These are phyloP conservation scores for Irpex sp. DNA, from an alignment of 1,284 basidiomycete genomes.

Conservation along the genomic window DNA sequence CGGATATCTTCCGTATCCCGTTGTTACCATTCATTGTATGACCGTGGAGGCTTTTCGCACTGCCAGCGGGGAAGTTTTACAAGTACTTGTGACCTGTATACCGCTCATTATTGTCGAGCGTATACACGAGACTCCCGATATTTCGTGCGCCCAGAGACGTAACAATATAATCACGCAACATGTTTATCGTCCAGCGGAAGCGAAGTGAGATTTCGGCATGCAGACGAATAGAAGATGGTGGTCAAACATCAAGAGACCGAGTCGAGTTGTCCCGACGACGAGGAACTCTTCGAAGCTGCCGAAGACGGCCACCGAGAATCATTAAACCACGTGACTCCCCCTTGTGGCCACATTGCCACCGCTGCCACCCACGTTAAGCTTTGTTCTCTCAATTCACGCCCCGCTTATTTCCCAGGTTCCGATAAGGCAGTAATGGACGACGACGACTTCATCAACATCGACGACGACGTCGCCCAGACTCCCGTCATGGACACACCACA, in stretches of 20 bases:
- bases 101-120: too few relatives aligned
- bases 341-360: neutral
- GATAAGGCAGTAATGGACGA: constrained; percentile 29
- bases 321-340: neutral
- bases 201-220: too few relatives aligned
- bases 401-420: constrained; percentile 20
- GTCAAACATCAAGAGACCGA: neutral
- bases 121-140: too few relatives aligned
- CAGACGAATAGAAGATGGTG: neutral
- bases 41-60: neutral
- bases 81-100: too few relatives aligned
- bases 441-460: constrained; percentile 64
- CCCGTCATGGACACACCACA: constrained; percentile 3
- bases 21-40: neutral
- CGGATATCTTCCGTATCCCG: neutral
- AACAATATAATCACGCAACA: too few relatives aligned
- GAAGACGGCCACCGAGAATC: neutral
- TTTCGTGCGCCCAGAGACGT: too few relatives aligned
- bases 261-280: neutral
- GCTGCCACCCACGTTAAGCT: neutral
- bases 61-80: neutral
- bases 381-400: neutral
- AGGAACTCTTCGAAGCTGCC: neutral
- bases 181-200: too few relatives aligned
- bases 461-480: constrained; percentile 43